phyloP scores from a whole-genome alignment of 768 basidiomycete species.

The Macrolepiota dolichaula region DNA sequence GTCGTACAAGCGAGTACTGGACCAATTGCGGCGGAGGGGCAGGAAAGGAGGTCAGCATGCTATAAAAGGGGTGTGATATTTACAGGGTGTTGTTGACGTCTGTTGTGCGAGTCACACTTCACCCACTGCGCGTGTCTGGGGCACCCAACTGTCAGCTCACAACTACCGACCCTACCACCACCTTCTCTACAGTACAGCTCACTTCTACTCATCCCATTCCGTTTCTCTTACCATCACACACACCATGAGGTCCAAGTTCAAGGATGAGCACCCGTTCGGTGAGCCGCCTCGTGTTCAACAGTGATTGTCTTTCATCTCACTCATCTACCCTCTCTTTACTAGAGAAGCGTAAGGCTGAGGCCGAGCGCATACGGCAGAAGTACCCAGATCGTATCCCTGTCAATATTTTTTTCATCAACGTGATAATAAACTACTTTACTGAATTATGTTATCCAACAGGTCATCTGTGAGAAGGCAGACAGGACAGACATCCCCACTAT shows the following conservation, averaged over 20 bases:
- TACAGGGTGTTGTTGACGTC: slow-evolving; percentile 28
- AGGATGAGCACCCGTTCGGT: slow-evolving; percentile 99
- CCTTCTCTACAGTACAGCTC: slow-evolving; percentile 9
- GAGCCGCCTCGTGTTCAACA: slow-evolving; percentile 24
- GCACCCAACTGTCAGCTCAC: slow-evolving; percentile 22
- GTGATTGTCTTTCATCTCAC: slow-evolving; percentile 21
- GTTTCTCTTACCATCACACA: slow-evolving; percentile 3
- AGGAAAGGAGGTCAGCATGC: slow-evolving; percentile 1
- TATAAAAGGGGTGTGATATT: slow-evolving; percentile 7
- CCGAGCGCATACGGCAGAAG: slow-evolving; percentile 97
- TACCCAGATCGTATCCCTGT: slow-evolving; percentile 98
- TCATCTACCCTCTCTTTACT: slow-evolving; percentile 26
- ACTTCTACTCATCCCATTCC: neutral
- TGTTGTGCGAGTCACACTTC: slow-evolving; percentile 30
- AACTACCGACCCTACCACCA: slow-evolving; percentile 15
- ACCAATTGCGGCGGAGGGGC: neutral
- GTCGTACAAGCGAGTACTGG: neutral
- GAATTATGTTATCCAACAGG: slow-evolving; percentile 43
- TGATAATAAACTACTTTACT: neutral
- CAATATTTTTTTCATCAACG: slow-evolving; percentile 28
- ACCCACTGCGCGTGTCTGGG: slow-evolving; percentile 40
- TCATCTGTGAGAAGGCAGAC: slow-evolving; percentile 99
- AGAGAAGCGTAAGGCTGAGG: slow-evolving; percentile 99
- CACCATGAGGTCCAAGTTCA: slow-evolving; percentile 91
- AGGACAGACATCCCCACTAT: slow-evolving; percentile 98